Conservation (phyloP, 768 basidiomycete species). For the Boletus bicolor region DNA sequence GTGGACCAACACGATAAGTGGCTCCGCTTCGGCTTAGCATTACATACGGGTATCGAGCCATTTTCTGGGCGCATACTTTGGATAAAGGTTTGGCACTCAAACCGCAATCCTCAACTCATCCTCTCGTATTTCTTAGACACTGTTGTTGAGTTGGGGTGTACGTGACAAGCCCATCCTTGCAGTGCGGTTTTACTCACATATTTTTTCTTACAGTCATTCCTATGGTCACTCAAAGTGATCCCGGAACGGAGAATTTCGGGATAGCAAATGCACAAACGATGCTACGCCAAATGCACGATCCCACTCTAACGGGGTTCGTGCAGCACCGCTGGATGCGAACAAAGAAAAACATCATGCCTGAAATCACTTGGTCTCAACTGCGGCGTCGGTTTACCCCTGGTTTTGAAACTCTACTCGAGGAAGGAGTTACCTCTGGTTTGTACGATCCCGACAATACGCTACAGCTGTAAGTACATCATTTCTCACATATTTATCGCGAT, state of each 20-base stretch:
- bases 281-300: slow-evolving; percentile 26
- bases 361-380: slow-evolving; percentile 41
- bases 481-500: not conserved
- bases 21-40: not conserved
- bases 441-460: no score
- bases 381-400: slow-evolving; percentile 31
- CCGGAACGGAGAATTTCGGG: no score
- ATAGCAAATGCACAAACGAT: not conserved
- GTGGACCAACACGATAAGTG: not conserved
- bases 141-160: not conserved
- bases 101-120: no score
- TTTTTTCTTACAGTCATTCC: not conserved
- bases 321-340: slow-evolving; percentile 40
- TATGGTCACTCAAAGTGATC: no score
- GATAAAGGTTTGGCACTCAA: not conserved
- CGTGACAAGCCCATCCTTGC: not conserved
- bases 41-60: not conserved
- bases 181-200: not conserved
- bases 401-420: slow-evolving; percentile 34
- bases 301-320: slow-evolving; percentile 32
- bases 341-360: slow-evolving; percentile 42
- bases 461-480: slow-evolving; percentile 12
- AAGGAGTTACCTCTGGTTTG: slow-evolving; percentile 27
- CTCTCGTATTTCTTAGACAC: not conserved
- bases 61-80: not conserved